A percentile compares a stretch with the other conserved stretches of the same genome.
Evolutionary conservation across 441 rosid genomes (phyloP).

Genomic region (Raphanus hybrid): DNA sequence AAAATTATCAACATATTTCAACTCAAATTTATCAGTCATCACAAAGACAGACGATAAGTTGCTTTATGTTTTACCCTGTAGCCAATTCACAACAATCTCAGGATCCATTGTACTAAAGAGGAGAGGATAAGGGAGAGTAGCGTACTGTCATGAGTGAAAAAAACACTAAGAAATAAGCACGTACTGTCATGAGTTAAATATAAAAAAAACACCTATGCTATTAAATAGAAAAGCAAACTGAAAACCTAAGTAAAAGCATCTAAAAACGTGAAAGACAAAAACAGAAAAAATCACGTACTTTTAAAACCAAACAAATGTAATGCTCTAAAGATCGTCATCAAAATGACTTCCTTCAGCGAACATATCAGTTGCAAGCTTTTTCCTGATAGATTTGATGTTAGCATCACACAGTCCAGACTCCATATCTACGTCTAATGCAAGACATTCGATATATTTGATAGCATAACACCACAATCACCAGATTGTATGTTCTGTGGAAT

Average conservation of each 20-base stretch:
- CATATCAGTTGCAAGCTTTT: neutral
- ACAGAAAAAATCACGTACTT: neutral
- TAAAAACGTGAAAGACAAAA: conserved; percentile 26
- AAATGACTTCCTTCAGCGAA: neutral
- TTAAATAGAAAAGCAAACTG: neutral
- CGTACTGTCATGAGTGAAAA: neutral
- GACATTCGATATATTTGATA: too few relatives aligned
- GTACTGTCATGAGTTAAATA: too few relatives aligned
- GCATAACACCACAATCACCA: neutral
- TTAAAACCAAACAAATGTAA: neutral
- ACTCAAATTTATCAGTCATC: too few relatives aligned
- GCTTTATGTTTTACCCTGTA: too few relatives aligned
- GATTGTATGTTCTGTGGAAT: neutral
- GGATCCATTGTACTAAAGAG: too few relatives aligned
- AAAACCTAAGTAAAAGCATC: neutral
- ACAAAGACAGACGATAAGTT: too few relatives aligned
- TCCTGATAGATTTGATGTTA: neutral
- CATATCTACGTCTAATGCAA: too few relatives aligned
- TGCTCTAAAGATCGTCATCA: neutral
- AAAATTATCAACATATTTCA: too few relatives aligned
- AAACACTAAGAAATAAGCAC: too few relatives aligned
- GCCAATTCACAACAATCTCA: too few relatives aligned
- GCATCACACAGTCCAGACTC: neutral
- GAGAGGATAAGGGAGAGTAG: too few relatives aligned
- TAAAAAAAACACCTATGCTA: neutral